Evolutionary conservation across 73 alveolate species (phyloP).

Genomic region (Stentor roeselii): DNA sequence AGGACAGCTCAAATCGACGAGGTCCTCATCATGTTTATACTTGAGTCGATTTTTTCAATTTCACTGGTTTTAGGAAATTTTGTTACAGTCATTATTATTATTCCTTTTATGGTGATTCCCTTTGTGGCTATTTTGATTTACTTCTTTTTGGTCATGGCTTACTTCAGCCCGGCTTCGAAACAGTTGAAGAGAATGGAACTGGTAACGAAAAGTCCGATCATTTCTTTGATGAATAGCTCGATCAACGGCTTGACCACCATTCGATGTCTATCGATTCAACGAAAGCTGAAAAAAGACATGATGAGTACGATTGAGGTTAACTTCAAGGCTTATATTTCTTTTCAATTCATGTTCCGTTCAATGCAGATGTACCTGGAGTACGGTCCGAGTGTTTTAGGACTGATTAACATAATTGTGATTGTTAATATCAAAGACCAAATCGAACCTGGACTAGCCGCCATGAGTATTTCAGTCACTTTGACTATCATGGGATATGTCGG

Average conservation of each 20-base stretch:
- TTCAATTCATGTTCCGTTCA: background rate
- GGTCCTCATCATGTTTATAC: background rate
- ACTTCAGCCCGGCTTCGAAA: background rate
- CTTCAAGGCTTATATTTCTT: background rate
- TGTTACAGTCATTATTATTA: background rate
- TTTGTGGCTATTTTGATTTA: background rate
- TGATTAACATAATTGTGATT: background rate
- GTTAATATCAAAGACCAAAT: background rate
- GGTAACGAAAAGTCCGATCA: constrained; percentile 65
- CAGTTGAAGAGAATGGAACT: constrained; percentile 43
- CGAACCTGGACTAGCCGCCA: background rate
- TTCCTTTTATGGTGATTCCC: background rate
- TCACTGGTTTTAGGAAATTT: background rate
- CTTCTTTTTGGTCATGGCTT: background rate
- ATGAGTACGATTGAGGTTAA: background rate
- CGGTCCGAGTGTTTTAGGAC: background rate
- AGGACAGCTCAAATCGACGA: constrained; percentile 31
- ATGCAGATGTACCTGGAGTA: background rate
- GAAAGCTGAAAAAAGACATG: background rate
- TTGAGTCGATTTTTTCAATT: background rate
- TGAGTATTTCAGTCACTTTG: background rate
- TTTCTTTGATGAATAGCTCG: constrained; percentile 59
- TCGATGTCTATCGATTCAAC: constrained; percentile 43
- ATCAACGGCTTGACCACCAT: constrained; percentile 64
- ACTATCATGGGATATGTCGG: background rate